Conservation (phyloP, 2,329 filamentous ascomycete species). For the Pseudocercospora fuligena region DNA sequence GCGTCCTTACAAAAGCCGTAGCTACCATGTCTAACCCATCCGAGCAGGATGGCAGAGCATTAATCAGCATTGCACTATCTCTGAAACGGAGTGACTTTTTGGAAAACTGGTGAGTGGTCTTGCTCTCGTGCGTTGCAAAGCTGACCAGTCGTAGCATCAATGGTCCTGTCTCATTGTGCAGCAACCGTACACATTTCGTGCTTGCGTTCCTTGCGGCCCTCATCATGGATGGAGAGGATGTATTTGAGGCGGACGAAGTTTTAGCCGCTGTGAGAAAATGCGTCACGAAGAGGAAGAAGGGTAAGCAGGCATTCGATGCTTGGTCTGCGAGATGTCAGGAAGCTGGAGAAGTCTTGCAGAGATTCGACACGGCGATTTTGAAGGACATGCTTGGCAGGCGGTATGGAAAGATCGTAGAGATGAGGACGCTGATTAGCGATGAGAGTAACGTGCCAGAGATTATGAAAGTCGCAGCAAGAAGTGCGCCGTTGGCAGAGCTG, state of each 20-base stretch:
- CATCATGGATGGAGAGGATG: background rate
- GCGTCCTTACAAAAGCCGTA: background rate
- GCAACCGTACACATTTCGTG: constrained; percentile 1
- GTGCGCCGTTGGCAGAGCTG: background rate
- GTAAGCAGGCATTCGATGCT: background rate
- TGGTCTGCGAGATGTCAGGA: constrained; percentile 3
- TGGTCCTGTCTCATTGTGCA: background rate
- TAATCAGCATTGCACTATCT: background rate
- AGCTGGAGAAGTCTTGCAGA: background rate
- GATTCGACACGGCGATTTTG: background rate
- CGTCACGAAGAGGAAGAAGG: background rate
- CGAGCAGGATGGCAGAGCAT: constrained; percentile 1
- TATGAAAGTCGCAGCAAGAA: background rate
- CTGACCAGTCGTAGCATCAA: constrained; percentile 1
- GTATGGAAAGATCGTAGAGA: background rate
- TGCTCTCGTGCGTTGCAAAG: background rate
- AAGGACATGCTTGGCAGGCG: constrained; percentile 1
- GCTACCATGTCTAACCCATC: background rate
- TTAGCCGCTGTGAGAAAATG: background rate
- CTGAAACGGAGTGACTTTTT: background rate
- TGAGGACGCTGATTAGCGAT: constrained; percentile 1
- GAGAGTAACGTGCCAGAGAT: background rate
- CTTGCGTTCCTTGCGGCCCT: background rate
- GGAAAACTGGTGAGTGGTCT: background rate
- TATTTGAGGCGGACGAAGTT: background rate